These are phyloP conservation scores for Trametes pubescens DNA, from an alignment of 1,284 basidiomycete genomes.

Conservation along the genomic window DNA sequence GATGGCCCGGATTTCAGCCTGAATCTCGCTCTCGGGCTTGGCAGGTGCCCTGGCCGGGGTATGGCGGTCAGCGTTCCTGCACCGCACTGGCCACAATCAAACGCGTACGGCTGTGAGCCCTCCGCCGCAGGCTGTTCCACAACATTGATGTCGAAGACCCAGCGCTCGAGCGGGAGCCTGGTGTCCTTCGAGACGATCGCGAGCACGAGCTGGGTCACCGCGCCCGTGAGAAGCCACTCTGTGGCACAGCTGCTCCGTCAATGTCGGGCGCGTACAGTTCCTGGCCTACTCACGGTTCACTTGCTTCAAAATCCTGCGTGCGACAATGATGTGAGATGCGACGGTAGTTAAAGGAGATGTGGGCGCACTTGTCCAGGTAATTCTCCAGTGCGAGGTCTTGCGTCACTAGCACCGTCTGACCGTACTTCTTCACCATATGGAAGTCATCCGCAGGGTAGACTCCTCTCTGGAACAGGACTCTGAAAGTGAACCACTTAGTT, in stretches of 20 bases:
- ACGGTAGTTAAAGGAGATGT: constrained; percentile 11
- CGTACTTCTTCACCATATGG: constrained; percentile 99
- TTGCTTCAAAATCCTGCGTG: constrained; percentile 83
- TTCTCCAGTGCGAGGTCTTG: constrained; percentile 92
- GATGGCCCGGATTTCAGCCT: constrained; percentile 97
- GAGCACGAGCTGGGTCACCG: constrained; percentile 92
- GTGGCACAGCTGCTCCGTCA: constrained; percentile 18
- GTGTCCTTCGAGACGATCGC: constrained; percentile 97
- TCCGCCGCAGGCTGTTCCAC: constrained; percentile 61
- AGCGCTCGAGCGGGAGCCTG: constrained; percentile 91
- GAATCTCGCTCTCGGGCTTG: constrained; percentile 92
- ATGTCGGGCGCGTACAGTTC: constrained; percentile 18
- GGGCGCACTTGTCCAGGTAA: constrained; percentile 83
- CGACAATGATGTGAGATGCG: constrained; percentile 10
- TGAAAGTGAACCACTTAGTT: constrained; percentile 44
- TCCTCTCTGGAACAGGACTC: constrained; percentile 96
- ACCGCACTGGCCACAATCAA: neutral
- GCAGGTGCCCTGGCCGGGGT: constrained; percentile 50
- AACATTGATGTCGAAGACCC: constrained; percentile 97
- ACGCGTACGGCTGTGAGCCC: constrained; percentile 56
- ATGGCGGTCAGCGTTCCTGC: constrained; percentile 11
- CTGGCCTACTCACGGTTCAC: constrained; percentile 75
- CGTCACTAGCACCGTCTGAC: constrained; percentile 94
- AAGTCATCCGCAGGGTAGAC: constrained; percentile 99
- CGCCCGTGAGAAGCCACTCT: constrained; percentile 94